Percentiles rank a stretch among this genome's conserved stretches.
These are phyloP conservation scores for Sporothrix protearum DNA, from an alignment of 2,329 filamentous ascomycete species.

Conservation along the genomic window DNA sequence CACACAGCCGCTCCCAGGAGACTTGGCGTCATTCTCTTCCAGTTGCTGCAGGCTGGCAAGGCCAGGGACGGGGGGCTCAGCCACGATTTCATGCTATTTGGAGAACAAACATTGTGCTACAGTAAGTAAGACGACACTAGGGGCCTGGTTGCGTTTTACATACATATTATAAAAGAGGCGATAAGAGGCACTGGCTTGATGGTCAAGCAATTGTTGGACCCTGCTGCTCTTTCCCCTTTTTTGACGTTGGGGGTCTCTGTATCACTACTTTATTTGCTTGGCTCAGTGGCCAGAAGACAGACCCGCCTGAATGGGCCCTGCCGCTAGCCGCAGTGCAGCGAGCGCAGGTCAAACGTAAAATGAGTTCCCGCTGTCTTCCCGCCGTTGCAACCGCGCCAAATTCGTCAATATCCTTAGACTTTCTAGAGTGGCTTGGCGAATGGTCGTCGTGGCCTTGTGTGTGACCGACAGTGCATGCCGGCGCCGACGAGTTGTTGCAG, in stretches of 20 bases:
- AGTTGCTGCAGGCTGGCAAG: not conserved
- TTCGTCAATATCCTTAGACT: not conserved
- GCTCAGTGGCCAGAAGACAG: not conserved
- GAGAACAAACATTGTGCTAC: slow-evolving; percentile 14
- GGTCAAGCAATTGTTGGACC: not conserved
- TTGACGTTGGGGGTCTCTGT: not conserved
- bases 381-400: slow-evolving; percentile 11
- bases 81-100: slow-evolving; percentile 27
- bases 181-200: not conserved
- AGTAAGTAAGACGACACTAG: slow-evolving; percentile 11
- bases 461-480: not conserved
- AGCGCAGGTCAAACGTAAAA: slow-evolving; percentile 7
- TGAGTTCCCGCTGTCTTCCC: slow-evolving; percentile 14
- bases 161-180: not conserved
- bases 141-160: not conserved
- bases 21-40: not conserved
- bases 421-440: not conserved
- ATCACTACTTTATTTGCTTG: not conserved
- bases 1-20: not conserved
- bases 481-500: not conserved
- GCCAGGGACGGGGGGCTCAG: slow-evolving; percentile 17
- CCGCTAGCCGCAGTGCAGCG: slow-evolving; percentile 14
- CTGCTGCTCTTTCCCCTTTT: not conserved
- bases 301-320: slow-evolving; percentile 2
- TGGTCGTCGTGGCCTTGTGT: not conserved